A percentile compares a stretch with the other conserved stretches of the same genome.
Evolutionary conservation across 345 rosid genomes (phyloP).

Genomic region (Citrus unshiu): DNA sequence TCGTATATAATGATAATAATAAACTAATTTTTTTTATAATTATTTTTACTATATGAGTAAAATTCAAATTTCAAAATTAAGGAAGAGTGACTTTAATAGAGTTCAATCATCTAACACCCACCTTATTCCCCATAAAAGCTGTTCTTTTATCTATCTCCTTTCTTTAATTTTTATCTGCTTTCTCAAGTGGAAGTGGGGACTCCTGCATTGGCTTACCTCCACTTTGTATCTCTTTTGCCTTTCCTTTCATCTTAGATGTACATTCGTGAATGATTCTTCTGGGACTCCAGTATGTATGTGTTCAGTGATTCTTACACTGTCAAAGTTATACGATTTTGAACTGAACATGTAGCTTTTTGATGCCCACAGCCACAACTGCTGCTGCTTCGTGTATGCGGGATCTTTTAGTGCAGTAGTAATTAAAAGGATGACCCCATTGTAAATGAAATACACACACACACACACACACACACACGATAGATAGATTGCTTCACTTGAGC

Average conservation of each 20-base stretch:
- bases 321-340: slow-evolving; percentile 35
- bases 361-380: slow-evolving; percentile 18
- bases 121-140: slow-evolving; percentile 64
- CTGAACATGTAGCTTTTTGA: slow-evolving; percentile 18
- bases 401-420: neutral
- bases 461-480: neutral
- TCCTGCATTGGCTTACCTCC: slow-evolving; percentile 32
- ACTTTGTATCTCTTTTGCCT: slow-evolving; percentile 32
- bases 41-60: too few species aligned
- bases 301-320: slow-evolving; percentile 11
- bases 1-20: too few species aligned
- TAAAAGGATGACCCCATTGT: slow-evolving; percentile 18
- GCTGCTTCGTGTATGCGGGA: slow-evolving; percentile 13
- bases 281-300: slow-evolving; percentile 10
- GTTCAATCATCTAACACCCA: slow-evolving; percentile 51
- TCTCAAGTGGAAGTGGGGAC: slow-evolving; percentile 25
- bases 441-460: slow-evolving; percentile 5
- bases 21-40: too few species aligned
- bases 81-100: slow-evolving; percentile 25
- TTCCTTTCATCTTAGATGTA: slow-evolving; percentile 16
- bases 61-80: neutral
- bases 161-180: slow-evolving; percentile 12
- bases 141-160: slow-evolving; percentile 17
- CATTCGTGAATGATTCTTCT: slow-evolving; percentile 7
- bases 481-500: slow-evolving; percentile 9